Conservation (phyloP, 2,329 filamentous ascomycete species). For the Alternaria postmessia region DNA sequence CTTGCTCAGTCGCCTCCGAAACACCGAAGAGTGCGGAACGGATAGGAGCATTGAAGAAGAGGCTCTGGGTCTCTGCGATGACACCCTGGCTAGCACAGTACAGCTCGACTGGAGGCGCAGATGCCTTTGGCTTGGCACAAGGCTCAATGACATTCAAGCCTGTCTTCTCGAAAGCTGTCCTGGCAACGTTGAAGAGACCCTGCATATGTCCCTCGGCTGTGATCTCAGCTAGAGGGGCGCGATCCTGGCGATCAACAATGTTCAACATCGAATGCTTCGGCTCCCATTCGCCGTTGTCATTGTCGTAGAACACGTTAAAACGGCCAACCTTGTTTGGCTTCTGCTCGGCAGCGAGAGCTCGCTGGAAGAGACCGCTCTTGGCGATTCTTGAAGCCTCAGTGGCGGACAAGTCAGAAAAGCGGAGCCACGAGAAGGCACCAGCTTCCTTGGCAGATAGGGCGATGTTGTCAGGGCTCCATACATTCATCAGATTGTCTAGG, state of each 20-base stretch:
- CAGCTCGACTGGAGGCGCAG: conserved; percentile 86
- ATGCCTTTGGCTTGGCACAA: conserved; percentile 77
- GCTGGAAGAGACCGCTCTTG: conserved; percentile 75
- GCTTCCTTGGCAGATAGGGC: conserved; percentile 67
- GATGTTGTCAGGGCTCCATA: conserved; percentile 85
- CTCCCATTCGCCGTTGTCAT: conserved; percentile 70
- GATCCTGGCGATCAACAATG: conserved; percentile 75
- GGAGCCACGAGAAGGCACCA: conserved; percentile 85
- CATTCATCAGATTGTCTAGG: conserved; percentile 83
- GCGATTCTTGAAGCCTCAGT: conserved; percentile 75
- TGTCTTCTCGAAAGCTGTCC: conserved; percentile 68
- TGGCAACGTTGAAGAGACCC: conserved; percentile 81
- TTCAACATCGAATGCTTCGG: conserved; percentile 83
- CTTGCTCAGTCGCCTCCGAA: conserved; percentile 70
- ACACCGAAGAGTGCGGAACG: conserved; percentile 78
- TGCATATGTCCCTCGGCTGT: conserved; percentile 76
- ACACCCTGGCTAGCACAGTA: conserved; percentile 73
- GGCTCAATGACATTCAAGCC: conserved; percentile 83
- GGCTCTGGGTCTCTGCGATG: conserved; percentile 71
- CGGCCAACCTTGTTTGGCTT: conserved; percentile 67
- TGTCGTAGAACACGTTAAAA: conserved; percentile 73
- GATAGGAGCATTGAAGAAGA: conserved; percentile 79
- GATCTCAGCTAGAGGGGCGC: conserved; percentile 71
- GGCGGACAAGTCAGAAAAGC: conserved; percentile 81
- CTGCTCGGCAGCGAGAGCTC: conserved; percentile 68